Percentiles rank a stretch among this genome's conserved stretches.
Conservation (phyloP, 305 asterid species). For the Andrographis paniculata region DNA sequence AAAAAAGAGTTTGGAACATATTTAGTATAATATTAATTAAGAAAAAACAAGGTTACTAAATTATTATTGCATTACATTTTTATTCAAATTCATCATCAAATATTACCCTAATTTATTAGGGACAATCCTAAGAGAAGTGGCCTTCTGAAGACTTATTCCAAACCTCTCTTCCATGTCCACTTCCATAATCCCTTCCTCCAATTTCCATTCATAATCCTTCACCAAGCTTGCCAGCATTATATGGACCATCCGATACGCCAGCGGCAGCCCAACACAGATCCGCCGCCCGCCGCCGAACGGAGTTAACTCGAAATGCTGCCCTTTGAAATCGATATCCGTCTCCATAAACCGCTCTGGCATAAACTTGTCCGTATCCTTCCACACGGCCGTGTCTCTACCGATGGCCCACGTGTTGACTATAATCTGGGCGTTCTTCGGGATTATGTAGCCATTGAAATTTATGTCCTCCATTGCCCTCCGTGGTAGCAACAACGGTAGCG, state of each 20-base stretch:
- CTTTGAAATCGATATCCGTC: constrained; percentile 12
- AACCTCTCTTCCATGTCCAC: constrained; percentile 28
- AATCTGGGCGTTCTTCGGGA: constrained; percentile 28
- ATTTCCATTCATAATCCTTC: constrained; percentile 21
- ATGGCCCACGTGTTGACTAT: constrained; percentile 28
- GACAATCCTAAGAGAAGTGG: constrained; percentile 25
- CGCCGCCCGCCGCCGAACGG: constrained; percentile 33
- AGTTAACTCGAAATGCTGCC: constrained; percentile 23
- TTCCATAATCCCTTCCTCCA: constrained; percentile 16
- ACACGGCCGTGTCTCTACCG: constrained; percentile 23
- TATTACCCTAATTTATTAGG: too few relatives aligned
- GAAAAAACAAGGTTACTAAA: too few relatives aligned
- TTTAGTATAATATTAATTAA: too few relatives aligned
- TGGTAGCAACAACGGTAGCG: constrained; percentile 21
- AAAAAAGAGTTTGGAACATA: too few relatives aligned
- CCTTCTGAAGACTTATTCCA: constrained; percentile 22
- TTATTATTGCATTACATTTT: too few relatives aligned
- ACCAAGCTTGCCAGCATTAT: constrained; percentile 25
- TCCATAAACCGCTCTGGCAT: constrained; percentile 32
- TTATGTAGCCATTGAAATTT: constrained; percentile 17
- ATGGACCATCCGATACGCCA: constrained; percentile 27
- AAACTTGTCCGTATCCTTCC: constrained; percentile 27
- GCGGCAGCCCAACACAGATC: constrained; percentile 27
- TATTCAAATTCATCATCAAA: too few relatives aligned
- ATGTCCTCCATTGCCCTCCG: constrained; percentile 23